Evolutionary conservation across 768 basidiomycete species (phyloP).

Genomic region (Daedaleopsis nitida): DNA sequence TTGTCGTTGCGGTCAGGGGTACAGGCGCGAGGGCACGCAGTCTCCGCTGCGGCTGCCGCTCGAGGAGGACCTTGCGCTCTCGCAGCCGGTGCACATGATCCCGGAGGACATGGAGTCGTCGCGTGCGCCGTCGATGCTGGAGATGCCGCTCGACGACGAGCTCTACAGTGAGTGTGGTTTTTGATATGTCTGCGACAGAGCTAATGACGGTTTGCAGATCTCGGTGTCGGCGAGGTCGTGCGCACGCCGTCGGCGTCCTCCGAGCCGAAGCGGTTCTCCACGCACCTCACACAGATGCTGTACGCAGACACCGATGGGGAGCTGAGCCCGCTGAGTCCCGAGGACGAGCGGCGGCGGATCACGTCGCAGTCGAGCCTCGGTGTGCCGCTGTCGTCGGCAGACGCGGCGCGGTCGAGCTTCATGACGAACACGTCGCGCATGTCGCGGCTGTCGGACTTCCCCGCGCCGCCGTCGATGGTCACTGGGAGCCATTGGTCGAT

Average conservation of each 20-base stretch:
- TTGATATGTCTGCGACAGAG: not conserved
- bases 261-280: constrained; percentile 39
- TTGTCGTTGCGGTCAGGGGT: constrained; percentile 15
- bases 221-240: constrained; percentile 51
- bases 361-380: constrained; percentile 26
- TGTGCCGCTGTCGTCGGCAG: constrained; percentile 30
- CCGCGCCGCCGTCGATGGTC: constrained; percentile 51
- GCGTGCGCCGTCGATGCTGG: constrained; percentile 35
- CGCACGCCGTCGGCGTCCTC: constrained; percentile 50
- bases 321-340: constrained; percentile 6
- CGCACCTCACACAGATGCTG: constrained; percentile 27
- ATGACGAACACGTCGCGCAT: constrained; percentile 64
- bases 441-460: constrained; percentile 75
- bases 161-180: constrained; percentile 43
- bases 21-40: constrained; percentile 13
- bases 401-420: constrained; percentile 53
- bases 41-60: constrained; percentile 33
- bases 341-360: constrained; percentile 19
- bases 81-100: constrained; percentile 30
- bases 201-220: constrained; percentile 36
- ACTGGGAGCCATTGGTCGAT: constrained; percentile 41
- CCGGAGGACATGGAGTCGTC: constrained; percentile 41
- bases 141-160: constrained; percentile 35
- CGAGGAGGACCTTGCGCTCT: constrained; percentile 23
- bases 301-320: constrained; percentile 12